Conservation (phyloP, 73 alveolate genomes). For the Blepharisma stoltei region DNA sequence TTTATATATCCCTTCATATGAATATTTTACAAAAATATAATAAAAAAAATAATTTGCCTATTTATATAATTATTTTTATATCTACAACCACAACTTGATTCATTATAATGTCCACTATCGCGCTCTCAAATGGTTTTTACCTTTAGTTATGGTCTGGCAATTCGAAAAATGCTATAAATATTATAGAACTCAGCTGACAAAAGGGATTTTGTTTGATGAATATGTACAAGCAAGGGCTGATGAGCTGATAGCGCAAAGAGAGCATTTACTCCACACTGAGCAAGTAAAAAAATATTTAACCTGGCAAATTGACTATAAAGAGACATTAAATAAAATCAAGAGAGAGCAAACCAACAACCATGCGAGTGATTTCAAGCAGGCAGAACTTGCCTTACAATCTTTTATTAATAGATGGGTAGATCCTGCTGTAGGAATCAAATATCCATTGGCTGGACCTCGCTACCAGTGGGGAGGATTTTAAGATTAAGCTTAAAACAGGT, state of each 20-base stretch:
- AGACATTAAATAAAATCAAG: constrained; percentile 52
- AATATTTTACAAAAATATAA: no score
- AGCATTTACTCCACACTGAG: constrained; percentile 51
- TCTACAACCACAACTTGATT: constrained; percentile 34
- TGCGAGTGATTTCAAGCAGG: constrained; percentile 66
- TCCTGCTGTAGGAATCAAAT: constrained; percentile 29
- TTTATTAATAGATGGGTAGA: constrained; percentile 56
- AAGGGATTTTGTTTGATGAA: constrained; percentile 67
- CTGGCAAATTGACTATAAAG: constrained; percentile 62
- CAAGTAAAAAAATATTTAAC: constrained; percentile 53
- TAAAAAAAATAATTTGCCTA: no score
- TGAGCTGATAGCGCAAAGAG: constrained; percentile 68
- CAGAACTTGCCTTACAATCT: constrained; percentile 62
- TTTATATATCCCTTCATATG: no score
- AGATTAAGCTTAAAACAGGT: no score
- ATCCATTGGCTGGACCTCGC: constrained; percentile 30
- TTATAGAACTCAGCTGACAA: constrained; percentile 62
- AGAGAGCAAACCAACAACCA: constrained; percentile 67
- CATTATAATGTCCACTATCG: constrained; percentile 28
- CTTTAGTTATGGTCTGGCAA: constrained; percentile 37
- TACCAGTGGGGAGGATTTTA: not conserved
- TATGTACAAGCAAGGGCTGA: constrained; percentile 76
- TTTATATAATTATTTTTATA: no score
- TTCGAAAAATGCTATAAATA: constrained; percentile 51
- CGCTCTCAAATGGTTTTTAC: constrained; percentile 30